Percentiles rank a stretch among this genome's conserved stretches.
These are phyloP conservation scores for Ammopiptanthus mongolicus DNA, from an alignment of 306 rosid species.

Conservation along the genomic window DNA sequence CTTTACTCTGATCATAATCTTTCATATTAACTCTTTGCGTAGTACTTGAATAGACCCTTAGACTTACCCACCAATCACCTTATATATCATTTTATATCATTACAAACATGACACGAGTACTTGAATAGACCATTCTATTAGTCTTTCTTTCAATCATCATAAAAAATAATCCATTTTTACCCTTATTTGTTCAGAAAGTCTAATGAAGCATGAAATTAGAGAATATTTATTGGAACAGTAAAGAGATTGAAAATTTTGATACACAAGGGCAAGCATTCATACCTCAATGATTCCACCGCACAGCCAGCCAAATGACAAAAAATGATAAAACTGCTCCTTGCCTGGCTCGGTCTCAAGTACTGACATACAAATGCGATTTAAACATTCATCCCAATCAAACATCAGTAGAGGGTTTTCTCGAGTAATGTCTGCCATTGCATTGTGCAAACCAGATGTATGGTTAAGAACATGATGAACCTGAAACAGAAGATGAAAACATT, in stretches of 20 bases:
- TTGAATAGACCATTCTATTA: background rate
- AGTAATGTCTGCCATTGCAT: conserved; percentile 52
- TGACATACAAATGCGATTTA: conserved; percentile 50
- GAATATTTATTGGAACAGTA: background rate
- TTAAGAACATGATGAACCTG: conserved; percentile 97
- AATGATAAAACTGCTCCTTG: conserved; percentile 84
- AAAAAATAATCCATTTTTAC: background rate
- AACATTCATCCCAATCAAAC: conserved; percentile 88
- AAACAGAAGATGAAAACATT: conserved; percentile 4
- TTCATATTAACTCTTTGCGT: no score
- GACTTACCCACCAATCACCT: background rate
- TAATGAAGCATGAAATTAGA: background rate
- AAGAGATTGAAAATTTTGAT: background rate
- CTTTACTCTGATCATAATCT: no score
- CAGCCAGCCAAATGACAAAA: conserved; percentile 81
- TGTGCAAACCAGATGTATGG: conserved; percentile 97
- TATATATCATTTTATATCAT: conserved; percentile 8
- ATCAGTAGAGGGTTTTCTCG: conserved; percentile 64
- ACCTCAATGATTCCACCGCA: conserved; percentile 99
- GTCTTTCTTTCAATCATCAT: background rate
- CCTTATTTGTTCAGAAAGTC: conserved; percentile 7
- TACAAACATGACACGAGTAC: background rate
- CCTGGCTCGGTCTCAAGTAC: conserved; percentile 90
- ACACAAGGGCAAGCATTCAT: conserved; percentile 21
- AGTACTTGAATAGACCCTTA: no score